Conservation (phyloP, 768 basidiomycete species). For the Mycena belliarum region DNA sequence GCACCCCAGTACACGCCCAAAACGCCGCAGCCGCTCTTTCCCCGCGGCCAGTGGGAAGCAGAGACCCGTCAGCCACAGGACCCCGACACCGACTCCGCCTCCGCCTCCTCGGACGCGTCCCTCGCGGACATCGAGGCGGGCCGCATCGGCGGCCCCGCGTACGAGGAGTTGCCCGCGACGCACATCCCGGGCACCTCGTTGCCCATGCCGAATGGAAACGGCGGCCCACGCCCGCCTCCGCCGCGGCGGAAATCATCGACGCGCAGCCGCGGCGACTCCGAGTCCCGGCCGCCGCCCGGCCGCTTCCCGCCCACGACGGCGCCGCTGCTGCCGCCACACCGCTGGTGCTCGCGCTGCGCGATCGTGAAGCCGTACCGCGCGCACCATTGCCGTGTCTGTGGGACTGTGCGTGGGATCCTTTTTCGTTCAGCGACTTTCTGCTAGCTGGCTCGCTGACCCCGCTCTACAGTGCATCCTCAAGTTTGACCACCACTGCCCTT, state of each 20-base stretch:
- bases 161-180: conserved; percentile 32
- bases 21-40: conserved; percentile 29
- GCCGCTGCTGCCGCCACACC: conserved; percentile 57
- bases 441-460: no score
- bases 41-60: conserved; percentile 10
- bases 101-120: background rate
- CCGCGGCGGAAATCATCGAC: background rate
- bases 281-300: background rate
- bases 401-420: conserved; percentile 34
- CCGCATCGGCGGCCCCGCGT: conserved; percentile 43
- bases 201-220: background rate
- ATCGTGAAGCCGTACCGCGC: conserved; percentile 73
- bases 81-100: no score
- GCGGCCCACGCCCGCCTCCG: background rate
- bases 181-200: background rate
- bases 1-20: conserved; percentile 29
- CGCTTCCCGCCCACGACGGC: conserved; percentile 13
- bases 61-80: background rate
- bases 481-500: conserved; percentile 91
- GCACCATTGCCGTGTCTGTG: conserved; percentile 83
- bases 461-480: conserved; percentile 67
- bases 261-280: background rate
- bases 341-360: conserved; percentile 65
- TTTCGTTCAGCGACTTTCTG: no score
- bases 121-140: conserved; percentile 23